Percentiles rank a stretch among this genome's conserved stretches.
These are phyloP conservation scores for Monotropa hypopitys DNA, from an alignment of 179 eudicot species.

Conservation along the genomic window DNA sequence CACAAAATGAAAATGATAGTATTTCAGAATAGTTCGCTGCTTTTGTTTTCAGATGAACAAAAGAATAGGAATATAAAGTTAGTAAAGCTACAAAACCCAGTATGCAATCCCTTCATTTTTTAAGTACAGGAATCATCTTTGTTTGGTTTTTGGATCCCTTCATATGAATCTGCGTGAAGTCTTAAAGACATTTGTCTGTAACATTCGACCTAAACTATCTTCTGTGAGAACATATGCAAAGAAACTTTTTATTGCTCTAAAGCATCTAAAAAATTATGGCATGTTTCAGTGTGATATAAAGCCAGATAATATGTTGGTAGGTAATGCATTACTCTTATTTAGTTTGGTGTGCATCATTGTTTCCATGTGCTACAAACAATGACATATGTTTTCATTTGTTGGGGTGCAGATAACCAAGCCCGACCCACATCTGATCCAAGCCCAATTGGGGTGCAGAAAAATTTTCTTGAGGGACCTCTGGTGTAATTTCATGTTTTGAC, in stretches of 20 bases:
- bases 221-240: slow-evolving; percentile 92
- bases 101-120: slow-evolving; percentile 73
- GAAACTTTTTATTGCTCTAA: slow-evolving; percentile 85
- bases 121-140: slow-evolving; percentile 95
- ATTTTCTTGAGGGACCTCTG: too few species aligned
- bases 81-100: too few species aligned
- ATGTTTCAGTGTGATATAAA: slow-evolving; percentile 94
- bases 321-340: background rate
- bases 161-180: slow-evolving; percentile 98
- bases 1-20: too few species aligned
- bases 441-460: too few species aligned
- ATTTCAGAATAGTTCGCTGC: too few species aligned
- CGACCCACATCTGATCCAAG: too few species aligned
- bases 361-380: background rate
- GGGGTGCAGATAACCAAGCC: too few species aligned
- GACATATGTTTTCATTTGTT: background rate
- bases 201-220: slow-evolving; percentile 93
- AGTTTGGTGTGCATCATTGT: slow-evolving; percentile 1
- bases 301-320: slow-evolving; percentile 98
- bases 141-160: slow-evolving; percentile 98
- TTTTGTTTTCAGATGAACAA: too few species aligned
- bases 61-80: too few species aligned
- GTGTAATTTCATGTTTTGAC: too few species aligned
- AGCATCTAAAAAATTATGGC: slow-evolving; percentile 91
- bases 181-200: slow-evolving; percentile 98